Base-by-base conservation (phyloP, 768 basidiomycete genomes). In the Suillus clintonianus region DNA sequence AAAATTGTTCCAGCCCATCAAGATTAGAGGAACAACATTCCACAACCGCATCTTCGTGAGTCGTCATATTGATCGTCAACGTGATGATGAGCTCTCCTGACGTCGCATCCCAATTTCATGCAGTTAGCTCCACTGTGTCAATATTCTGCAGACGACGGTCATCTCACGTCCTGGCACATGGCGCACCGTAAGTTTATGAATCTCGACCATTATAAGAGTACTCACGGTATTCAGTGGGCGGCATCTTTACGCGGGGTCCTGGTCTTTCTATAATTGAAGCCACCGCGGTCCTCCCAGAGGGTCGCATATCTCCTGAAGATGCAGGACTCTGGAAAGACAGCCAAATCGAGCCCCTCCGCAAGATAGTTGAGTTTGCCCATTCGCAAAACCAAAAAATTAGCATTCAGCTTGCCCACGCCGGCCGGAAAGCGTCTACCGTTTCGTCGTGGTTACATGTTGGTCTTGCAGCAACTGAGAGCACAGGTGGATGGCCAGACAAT, bases 161-260 rank as follows among this genome's bases (percentile, higher is more conserved):
- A 90, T 68, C 86, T 87, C 4, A 92, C 92, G 1, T 89, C 93
- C 65, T 94, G 89, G 87, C 94, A 95, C 72, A 75, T 94, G 5
- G 90, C 92, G 19, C 91, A 94, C 71, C 81, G 86, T 85, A 65
- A 68, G 73, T 74, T 36, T 30, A 5, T 5, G 55, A 55, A 9
- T 50, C 13, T 48, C 0, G 27, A 54, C 56, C 27, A 9, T 15
- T 11, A 8, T 1, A 15, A 13, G 14, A 32, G 32, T 5, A n/a
- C 51, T 55, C 41, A 56, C 19, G 4, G 2, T 51, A 36, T 32
- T 27, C 51, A 37, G 43, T 62, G 11, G 62, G 86, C 85, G 83
- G 82, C 1, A 85, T 88, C 67, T 91, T 91, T 11, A 83, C 88
- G 11, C 83, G 92, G 48, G 92, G 94, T 11, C 85, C 84, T 2